Evolutionary conservation across 257 asterid species (phyloP).

Genomic region (Lithospermum erythrorhizon): DNA sequence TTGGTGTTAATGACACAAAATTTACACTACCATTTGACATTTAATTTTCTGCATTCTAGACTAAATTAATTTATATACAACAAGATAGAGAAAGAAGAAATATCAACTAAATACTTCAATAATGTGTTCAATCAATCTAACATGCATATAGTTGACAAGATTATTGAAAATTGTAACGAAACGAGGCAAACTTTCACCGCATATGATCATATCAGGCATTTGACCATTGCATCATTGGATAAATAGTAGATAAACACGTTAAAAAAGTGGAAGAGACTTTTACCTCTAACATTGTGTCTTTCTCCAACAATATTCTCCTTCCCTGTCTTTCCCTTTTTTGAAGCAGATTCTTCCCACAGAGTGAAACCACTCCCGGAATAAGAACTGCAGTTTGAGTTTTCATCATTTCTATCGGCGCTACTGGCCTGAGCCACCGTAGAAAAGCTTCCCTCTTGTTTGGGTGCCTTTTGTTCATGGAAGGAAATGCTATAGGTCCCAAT

Average conservation of each 20-base stretch:
- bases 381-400: conserved; percentile 64
- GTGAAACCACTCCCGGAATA: conserved; percentile 66
- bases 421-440: conserved; percentile 40
- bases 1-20: conserved; percentile 6
- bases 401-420: conserved; percentile 40
- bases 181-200: too few relatives aligned
- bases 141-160: neutral
- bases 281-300: conserved; percentile 50
- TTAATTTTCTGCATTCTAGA: neutral
- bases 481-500: conserved; percentile 73
- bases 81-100: too few relatives aligned
- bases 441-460: conserved; percentile 39
- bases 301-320: conserved; percentile 74
- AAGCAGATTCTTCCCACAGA: conserved; percentile 78
- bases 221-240: neutral
- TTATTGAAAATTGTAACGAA: too few relatives aligned
- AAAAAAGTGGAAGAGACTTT: neutral
- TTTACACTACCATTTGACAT: neutral
- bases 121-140: neutral
- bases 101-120: too few relatives aligned
- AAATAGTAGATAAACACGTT: too few relatives aligned
- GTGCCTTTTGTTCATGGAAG: conserved; percentile 45
- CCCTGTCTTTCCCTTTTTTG: conserved; percentile 94
- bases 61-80: neutral
- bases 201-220: too few relatives aligned